A percentile compares a stretch with the other conserved stretches of the same genome.
Conservation (phyloP, 148 eudicot genomes). For the Rhododendron griersonianum region DNA sequence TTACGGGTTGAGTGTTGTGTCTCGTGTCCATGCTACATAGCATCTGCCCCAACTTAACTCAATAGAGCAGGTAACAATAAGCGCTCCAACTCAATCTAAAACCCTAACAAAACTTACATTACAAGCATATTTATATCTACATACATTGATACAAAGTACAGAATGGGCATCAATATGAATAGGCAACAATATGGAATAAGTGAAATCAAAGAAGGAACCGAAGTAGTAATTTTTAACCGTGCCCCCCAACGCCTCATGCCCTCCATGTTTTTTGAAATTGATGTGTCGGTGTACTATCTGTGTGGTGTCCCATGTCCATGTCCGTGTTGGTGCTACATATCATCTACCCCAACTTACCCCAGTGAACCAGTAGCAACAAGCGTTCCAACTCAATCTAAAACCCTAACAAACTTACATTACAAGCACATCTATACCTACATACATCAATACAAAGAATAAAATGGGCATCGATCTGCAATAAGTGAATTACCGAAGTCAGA, state of each 20-base stretch:
- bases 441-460: neutral
- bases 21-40: neutral
- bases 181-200: constrained; percentile 23
- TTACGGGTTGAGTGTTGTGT: neutral
- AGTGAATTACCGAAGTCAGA: constrained; percentile 28
- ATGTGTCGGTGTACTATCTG: neutral
- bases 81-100: neutral
- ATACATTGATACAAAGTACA: neutral
- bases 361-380: neutral
- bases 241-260: neutral
- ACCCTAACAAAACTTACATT: neutral
- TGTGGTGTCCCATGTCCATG: neutral
- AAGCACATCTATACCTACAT: neutral
- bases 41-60: neutral
- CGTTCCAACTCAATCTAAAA: neutral
- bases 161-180: neutral
- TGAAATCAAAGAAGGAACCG: neutral
- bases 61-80: neutral
- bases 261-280: neutral
- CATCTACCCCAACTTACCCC: neutral
- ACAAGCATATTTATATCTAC: neutral
- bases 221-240: neutral
- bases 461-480: neutral
- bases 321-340: neutral
- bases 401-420: neutral